Evolutionary conservation across 2,329 filamentous ascomycete genomes (phyloP).

Genomic region (Ceratocystis ficicola): DNA sequence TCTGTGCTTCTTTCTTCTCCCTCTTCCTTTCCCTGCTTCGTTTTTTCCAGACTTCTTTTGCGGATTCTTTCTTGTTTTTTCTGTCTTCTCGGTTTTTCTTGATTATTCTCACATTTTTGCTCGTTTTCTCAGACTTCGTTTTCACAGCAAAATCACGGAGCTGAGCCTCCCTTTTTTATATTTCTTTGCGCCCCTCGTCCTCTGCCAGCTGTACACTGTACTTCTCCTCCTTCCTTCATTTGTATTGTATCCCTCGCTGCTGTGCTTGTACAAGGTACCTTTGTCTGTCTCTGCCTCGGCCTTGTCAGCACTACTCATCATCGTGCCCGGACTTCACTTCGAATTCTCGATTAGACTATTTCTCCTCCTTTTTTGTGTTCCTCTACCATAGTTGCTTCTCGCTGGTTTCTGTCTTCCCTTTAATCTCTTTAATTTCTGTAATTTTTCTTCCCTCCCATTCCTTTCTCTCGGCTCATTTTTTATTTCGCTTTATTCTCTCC

Average conservation of each 20-base stretch:
- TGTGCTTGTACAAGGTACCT: background rate
- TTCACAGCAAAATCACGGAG: no score
- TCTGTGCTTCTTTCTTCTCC: background rate
- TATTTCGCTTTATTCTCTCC: background rate
- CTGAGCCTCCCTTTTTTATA: no score
- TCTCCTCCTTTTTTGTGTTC: background rate
- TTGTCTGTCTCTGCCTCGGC: background rate
- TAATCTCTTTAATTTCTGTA: background rate
- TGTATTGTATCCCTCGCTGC: background rate
- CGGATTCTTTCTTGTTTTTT: background rate
- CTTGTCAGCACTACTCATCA: background rate
- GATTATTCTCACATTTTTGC: background rate
- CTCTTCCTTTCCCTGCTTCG: background rate
- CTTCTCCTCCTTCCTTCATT: background rate
- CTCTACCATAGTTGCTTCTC: background rate
- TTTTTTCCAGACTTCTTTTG: background rate
- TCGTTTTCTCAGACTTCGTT: background rate
- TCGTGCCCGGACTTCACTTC: background rate
- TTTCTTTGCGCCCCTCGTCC: no score
- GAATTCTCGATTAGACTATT: background rate
- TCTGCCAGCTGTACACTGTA: background rate
- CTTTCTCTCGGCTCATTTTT: background rate
- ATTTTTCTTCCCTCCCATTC: background rate
- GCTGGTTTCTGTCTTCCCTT: background rate
- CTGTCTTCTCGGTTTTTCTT: background rate